phyloP scores from a whole-genome alignment of 2,329 filamentous ascomycete genomes.

The Emmonsia crescens region DNA sequence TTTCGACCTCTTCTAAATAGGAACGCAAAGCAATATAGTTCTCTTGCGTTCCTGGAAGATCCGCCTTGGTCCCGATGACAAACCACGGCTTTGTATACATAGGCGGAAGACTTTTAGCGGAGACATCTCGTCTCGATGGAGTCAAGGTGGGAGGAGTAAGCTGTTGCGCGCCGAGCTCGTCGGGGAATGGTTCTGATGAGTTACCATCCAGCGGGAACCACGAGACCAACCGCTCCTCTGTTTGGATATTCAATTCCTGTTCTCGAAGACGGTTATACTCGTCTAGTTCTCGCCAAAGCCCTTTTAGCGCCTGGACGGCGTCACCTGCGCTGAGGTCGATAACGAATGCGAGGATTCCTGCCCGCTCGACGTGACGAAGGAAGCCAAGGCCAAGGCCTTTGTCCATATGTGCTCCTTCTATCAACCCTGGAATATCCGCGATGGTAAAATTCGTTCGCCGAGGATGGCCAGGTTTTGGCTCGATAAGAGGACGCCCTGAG shows the following conservation, averaged over 20 bases:
- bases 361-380: constrained; percentile 85
- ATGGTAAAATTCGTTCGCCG: constrained; percentile 75
- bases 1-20: constrained; percentile 59
- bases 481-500: constrained; percentile 56
- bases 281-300: constrained; percentile 81
- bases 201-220: constrained; percentile 30
- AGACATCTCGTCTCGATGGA: constrained; percentile 10
- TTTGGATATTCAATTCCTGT: constrained; percentile 55
- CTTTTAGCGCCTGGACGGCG: constrained; percentile 65
- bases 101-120: constrained; percentile 49
- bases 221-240: constrained; percentile 50
- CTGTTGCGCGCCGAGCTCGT: background rate
- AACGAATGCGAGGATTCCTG: constrained; percentile 86
- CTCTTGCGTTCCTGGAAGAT: constrained; percentile 64
- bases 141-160: background rate
- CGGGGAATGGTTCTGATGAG: constrained; percentile 15
- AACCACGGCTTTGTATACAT: constrained; percentile 97
- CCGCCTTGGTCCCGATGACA: constrained; percentile 87
- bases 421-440: constrained; percentile 88
- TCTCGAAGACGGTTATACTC: constrained; percentile 77
- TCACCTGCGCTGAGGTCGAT: constrained; percentile 73
- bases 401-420: constrained; percentile 86
- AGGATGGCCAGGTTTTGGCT: constrained; percentile 39
- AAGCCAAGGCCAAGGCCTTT: constrained; percentile 85
- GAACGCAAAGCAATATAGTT: constrained; percentile 60